These are phyloP conservation scores for Yamadazyma tumulicola DNA, from an alignment of 805 yeast genomes.

Conservation along the genomic window DNA sequence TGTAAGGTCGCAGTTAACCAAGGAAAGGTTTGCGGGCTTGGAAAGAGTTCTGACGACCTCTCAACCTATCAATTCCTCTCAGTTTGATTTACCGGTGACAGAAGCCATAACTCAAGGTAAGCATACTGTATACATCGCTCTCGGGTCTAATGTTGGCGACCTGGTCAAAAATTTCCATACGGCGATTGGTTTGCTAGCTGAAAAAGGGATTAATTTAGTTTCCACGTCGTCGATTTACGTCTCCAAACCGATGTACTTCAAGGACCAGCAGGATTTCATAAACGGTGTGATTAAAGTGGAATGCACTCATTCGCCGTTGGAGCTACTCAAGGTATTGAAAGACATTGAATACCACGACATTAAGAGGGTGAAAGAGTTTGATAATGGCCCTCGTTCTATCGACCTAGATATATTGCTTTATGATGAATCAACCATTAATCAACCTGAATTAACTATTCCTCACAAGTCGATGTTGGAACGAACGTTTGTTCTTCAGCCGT, in stretches of 20 bases:
- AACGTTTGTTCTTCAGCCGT: constrained; percentile 84
- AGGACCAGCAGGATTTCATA: constrained; percentile 74
- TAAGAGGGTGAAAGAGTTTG: constrained; percentile 69
- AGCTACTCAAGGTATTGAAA: constrained; percentile 60
- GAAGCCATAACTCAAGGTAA: constrained; percentile 5
- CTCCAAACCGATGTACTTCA: constrained; percentile 89
- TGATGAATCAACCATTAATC: constrained; percentile 55
- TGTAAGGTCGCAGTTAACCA: constrained; percentile 59
- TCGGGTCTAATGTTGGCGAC: constrained; percentile 86
- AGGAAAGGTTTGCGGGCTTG: constrained; percentile 33
- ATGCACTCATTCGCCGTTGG: constrained; percentile 64
- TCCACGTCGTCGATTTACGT: constrained; percentile 76
- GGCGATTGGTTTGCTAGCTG: constrained; percentile 49
- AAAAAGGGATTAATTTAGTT: constrained; percentile 42
- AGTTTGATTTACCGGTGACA: constrained; percentile 33
- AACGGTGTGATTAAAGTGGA: constrained; percentile 75
- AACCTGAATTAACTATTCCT: constrained; percentile 66
- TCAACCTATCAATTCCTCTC: constrained; percentile 8
- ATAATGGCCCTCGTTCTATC: constrained; percentile 89
- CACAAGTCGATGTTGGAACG: constrained; percentile 87
- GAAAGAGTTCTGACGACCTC: constrained; percentile 12
- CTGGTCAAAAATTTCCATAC: constrained; percentile 55
- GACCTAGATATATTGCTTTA: constrained; percentile 85
- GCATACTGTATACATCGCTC: constrained; percentile 71
- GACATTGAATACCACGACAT: constrained; percentile 72